Evolutionary conservation across 306 rosid species (phyloP), one percentile per base, ranked within the genome.

Genomic region (Ceratonia siliqua): DNA sequence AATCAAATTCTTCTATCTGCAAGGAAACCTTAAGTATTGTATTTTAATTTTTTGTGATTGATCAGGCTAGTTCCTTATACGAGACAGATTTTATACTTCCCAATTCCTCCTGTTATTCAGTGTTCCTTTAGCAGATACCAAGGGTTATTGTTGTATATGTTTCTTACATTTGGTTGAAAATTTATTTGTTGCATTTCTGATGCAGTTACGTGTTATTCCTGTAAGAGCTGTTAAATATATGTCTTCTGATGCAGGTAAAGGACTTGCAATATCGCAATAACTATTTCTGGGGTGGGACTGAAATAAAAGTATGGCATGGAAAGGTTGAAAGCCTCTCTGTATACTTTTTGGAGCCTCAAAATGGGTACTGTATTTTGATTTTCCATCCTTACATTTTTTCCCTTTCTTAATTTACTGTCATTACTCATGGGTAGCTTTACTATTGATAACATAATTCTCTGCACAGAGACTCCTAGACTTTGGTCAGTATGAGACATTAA

Each of bases 321-420:
- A 90, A 90, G 79, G 99, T 92, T 67, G 99, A 92, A 76, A 96
- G 98, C 70, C 82, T 95, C 72, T 82, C 97, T 39, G 98, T 92
- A 73, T 90, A 86, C 93, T 87, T 95, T 82, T 78, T 95, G 95
- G 99, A 95, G 85, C 97, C 98, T 76, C 98, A 86, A 77, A 95
- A 95, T 77, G 87, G 99, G 99, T 90, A 92, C 38, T 13, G 36
- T 43, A 21, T 74, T 32, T 75, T 87, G 72, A 35, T 53, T 67
- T 62, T 73, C 11, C 49, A 17, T 70, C 70, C 52, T 57, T 72
- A 7, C 20, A 22, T 65, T 63, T 65, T 13, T 65, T 42, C 15
- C 8, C 5, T 63, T 53, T 63, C 28, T 49, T 76, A 35, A 6
- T 45, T 70, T 20, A 3, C 27, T 32, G 48, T 27, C 32, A 59